phyloP scores from a whole-genome alignment of 306 rosid genomes.

The Calophaca sinica region DNA sequence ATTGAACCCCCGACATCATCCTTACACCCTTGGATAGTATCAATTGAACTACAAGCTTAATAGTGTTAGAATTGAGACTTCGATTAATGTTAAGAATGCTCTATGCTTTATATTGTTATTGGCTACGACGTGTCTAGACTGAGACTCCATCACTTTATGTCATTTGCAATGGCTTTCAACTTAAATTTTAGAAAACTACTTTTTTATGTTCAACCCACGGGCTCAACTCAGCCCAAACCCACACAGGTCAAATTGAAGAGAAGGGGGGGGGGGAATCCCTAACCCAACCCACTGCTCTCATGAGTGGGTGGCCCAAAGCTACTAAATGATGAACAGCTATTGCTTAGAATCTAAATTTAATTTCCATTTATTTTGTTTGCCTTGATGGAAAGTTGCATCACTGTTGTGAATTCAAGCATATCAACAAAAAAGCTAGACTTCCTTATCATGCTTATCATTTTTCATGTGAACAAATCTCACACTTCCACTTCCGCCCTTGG shows the following conservation, averaged over 20 bases:
- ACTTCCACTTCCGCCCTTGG: background rate
- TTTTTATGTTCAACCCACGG: background rate
- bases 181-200: background rate
- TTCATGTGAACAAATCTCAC: background rate
- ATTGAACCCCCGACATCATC: background rate
- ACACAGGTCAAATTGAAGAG: background rate
- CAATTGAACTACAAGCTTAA: too few relatives aligned
- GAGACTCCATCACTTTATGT: constrained; percentile 3
- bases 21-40: background rate
- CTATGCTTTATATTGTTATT: too few relatives aligned
- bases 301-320: constrained; percentile 13
- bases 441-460: constrained; percentile 17
- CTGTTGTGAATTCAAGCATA: background rate
- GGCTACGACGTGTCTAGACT: background rate
- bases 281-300: constrained; percentile 1
- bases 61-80: too few relatives aligned
- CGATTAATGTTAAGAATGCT: too few relatives aligned
- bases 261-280: background rate
- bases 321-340: background rate
- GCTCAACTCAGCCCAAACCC: constrained; percentile 2
- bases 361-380: background rate
- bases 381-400: constrained; percentile 7
- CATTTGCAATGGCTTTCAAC: background rate
- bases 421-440: background rate
- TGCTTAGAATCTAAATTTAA: background rate